Conservation (phyloP, 2,329 filamentous ascomycete species). For the Aaosphaeria arxii region DNA sequence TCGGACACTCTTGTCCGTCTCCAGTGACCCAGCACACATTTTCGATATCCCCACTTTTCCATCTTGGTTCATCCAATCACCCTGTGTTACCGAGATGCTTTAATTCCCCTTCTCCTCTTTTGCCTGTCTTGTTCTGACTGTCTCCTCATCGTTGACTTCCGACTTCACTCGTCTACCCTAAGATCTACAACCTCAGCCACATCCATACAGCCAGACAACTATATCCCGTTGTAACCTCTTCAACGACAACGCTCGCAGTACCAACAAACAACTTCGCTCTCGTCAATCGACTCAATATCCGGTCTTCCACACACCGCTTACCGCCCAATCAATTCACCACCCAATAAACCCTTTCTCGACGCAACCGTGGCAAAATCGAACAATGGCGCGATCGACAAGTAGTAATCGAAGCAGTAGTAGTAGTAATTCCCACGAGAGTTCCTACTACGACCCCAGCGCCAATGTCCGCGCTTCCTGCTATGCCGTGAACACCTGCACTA, state of each 20-base stretch:
- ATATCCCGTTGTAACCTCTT: not conserved
- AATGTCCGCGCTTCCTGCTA: constrained; percentile 92
- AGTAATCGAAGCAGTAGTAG: constrained; percentile 68
- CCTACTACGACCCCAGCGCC: constrained; percentile 61
- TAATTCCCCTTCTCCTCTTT: too few species aligned
- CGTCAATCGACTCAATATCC: not conserved
- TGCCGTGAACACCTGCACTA: constrained; percentile 67
- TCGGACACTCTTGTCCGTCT: too few species aligned
- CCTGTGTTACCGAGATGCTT: too few species aligned
- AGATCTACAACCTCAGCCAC: too few species aligned
- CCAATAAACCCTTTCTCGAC: constrained; percentile 6
- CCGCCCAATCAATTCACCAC: not conserved
- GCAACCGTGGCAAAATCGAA: constrained; percentile 47
- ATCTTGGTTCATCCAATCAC: too few species aligned
- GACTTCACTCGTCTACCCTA: not conserved
- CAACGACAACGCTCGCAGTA: not conserved
- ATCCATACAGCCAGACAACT: not conserved
- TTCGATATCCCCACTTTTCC: too few species aligned
- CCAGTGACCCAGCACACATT: too few species aligned
- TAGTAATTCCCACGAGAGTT: constrained; percentile 55
- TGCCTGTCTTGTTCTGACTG: too few species aligned
- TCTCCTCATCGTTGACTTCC: not conserved
- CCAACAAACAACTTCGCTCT: not conserved
- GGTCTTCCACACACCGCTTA: not conserved
- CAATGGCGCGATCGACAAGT: constrained; percentile 69